Percentiles rank a stretch among this genome's conserved stretches.
These are phyloP conservation scores for Starmerella tilneyi DNA, from an alignment of 805 yeast species.

Conservation along the genomic window DNA sequence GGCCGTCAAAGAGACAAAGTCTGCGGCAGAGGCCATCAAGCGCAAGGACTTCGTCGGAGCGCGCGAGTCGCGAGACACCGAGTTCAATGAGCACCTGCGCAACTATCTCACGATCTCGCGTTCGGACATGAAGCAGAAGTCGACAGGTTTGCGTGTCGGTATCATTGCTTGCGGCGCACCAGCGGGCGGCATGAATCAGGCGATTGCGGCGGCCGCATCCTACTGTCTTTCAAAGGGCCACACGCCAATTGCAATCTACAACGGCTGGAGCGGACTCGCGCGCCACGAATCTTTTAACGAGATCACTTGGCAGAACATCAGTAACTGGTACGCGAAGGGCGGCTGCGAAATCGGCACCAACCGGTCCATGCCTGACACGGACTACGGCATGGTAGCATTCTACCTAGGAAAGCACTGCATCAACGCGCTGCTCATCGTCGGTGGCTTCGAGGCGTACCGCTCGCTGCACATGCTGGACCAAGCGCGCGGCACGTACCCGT, in stretches of 20 bases:
- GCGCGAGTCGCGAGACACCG: conserved; percentile 75
- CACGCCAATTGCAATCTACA: conserved; percentile 77
- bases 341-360: conserved; percentile 98
- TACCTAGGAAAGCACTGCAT: conserved; percentile 80
- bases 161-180: conserved; percentile 94
- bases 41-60: conserved; percentile 75
- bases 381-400: conserved; percentile 83
- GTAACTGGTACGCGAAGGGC: conserved; percentile 79
- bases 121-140: conserved; percentile 40
- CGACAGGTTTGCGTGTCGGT: conserved; percentile 54
- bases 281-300: conserved; percentile 76
- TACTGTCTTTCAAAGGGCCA: conserved; percentile 88
- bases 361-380: conserved; percentile 70
- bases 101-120: conserved; percentile 64
- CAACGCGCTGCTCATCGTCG: conserved; percentile 83
- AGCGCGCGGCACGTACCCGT: conserved; percentile 71
- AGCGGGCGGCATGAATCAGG: conserved; percentile 91
- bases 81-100: conserved; percentile 67
- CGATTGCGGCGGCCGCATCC: conserved; percentile 78
- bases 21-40: conserved; percentile 83
- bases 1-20: conserved; percentile 75
- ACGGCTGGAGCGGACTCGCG: conserved; percentile 85
- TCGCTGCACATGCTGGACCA: conserved; percentile 71
- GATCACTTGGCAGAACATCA: conserved; percentile 74
- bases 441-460: conserved; percentile 95